phyloP scores from a whole-genome alignment of 1,139 yeast species.

The Geotrichum siamense region DNA sequence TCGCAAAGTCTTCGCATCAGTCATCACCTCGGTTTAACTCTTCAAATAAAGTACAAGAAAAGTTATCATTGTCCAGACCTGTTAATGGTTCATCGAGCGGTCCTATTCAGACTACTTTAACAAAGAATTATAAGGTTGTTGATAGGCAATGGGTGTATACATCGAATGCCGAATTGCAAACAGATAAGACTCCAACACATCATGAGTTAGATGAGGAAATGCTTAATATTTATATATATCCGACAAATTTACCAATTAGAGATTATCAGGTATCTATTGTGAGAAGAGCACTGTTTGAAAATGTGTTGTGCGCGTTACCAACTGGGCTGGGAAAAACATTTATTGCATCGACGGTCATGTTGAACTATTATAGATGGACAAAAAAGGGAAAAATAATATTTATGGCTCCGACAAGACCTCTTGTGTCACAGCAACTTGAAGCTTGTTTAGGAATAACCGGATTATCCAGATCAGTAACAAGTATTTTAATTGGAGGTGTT shows the following conservation, averaged over 20 bases:
- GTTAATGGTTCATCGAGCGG: neutral
- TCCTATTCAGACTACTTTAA: slow-evolving; percentile 7
- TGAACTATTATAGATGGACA: slow-evolving; percentile 83
- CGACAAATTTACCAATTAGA: slow-evolving; percentile 74
- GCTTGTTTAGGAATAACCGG: slow-evolving; percentile 91
- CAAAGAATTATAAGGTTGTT: slow-evolving; percentile 5
- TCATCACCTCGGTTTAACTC: too few species aligned
- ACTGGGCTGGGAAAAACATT: slow-evolving; percentile 98
- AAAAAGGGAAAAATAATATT: slow-evolving; percentile 70
- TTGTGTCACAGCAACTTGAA: slow-evolving; percentile 95
- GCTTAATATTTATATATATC: slow-evolving; percentile 59
- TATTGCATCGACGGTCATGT: slow-evolving; percentile 89
- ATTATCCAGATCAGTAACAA: slow-evolving; percentile 65
- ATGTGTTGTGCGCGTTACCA: slow-evolving; percentile 83
- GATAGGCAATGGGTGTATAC: slow-evolving; percentile 9
- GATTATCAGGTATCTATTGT: slow-evolving; percentile 86
- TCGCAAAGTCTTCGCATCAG: too few species aligned
- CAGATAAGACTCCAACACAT: slow-evolving; percentile 18
- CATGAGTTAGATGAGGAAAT: slow-evolving; percentile 43
- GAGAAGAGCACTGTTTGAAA: slow-evolving; percentile 59
- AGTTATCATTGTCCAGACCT: neutral
- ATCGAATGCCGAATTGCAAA: neutral
- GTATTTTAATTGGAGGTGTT: slow-evolving; percentile 61
- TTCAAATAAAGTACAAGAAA: too few species aligned
- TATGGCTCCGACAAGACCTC: slow-evolving; percentile 95